Evolutionary conservation across 371 early-diverging fungal genomes (phyloP).

Genomic region (Haplosporangium sp.): DNA sequence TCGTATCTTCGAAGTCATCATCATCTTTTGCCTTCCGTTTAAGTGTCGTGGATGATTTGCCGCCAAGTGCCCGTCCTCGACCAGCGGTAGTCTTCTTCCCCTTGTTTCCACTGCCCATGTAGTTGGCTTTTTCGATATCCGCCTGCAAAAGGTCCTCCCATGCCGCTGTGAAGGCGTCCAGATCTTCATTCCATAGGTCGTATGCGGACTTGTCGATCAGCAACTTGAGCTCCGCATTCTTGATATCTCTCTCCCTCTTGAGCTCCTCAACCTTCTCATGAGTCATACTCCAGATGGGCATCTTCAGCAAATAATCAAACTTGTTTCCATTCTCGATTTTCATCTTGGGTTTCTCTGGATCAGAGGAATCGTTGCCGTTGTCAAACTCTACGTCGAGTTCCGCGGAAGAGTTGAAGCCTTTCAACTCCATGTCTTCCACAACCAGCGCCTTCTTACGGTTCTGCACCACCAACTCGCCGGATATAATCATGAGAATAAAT

Average conservation of each 20-base stretch:
- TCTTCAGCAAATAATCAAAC: slow-evolving; percentile 95
- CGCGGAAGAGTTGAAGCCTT: slow-evolving; percentile 76
- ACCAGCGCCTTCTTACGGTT: slow-evolving; percentile 91
- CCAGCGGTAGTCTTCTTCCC: slow-evolving; percentile 15
- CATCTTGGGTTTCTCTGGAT: slow-evolving; percentile 61
- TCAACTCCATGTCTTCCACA: slow-evolving; percentile 79
- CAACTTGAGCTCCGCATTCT: slow-evolving; percentile 76
- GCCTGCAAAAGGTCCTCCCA: slow-evolving; percentile 74
- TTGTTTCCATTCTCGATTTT: slow-evolving; percentile 60
- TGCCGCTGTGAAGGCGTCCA: slow-evolving; percentile 79
- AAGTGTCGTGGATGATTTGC: slow-evolving; percentile 29
- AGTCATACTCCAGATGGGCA: slow-evolving; percentile 96
- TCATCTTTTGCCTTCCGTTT: slow-evolving; percentile 47
- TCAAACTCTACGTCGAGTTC: slow-evolving; percentile 59
- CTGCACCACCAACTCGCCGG: slow-evolving; percentile 84
- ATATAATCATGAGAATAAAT: slow-evolving; percentile 94
- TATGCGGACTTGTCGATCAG: slow-evolving; percentile 78
- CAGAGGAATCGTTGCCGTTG: slow-evolving; percentile 54
- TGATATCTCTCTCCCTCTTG: slow-evolving; percentile 75
- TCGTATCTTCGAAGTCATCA: slow-evolving; percentile 36
- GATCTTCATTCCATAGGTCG: slow-evolving; percentile 94
- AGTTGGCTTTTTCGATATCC: slow-evolving; percentile 39
- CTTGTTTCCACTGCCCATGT: slow-evolving; percentile 41
- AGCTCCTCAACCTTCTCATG: slow-evolving; percentile 91
- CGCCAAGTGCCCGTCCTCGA: slow-evolving; percentile 13